Conservation (phyloP, 176 grass and related monocot species). For the Luzula sylvatica region DNA sequence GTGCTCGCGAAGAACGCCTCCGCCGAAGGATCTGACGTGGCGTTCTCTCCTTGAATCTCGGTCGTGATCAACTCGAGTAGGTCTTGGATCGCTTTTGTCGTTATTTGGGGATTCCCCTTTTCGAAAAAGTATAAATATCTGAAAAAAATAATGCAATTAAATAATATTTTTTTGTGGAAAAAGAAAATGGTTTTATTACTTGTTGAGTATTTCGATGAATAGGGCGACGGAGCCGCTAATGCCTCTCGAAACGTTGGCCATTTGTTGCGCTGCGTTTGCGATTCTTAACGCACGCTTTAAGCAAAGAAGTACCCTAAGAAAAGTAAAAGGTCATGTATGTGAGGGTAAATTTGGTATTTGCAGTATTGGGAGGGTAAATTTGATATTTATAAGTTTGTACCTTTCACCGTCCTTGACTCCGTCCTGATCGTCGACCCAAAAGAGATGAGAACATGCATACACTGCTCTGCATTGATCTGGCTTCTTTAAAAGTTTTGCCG, state of each 20-base stretch:
- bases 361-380: not conserved
- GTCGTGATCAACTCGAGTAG: conserved; percentile 86
- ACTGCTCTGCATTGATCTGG: conserved; percentile 95
- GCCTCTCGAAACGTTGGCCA: conserved; percentile 77
- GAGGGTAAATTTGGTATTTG: too few relatives aligned
- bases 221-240: conserved; percentile 62
- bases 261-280: conserved; percentile 91
- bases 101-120: conserved; percentile 93
- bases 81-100: conserved; percentile 74
- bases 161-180: not conserved
- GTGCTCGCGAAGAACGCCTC: conserved; percentile 94
- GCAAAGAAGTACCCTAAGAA: conserved; percentile 89
- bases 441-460: conserved; percentile 98
- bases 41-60: conserved; percentile 70
- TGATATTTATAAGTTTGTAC: conserved; percentile 20
- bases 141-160: conserved; percentile 6
- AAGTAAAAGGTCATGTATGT: too few relatives aligned
- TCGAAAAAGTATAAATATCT: conserved; percentile 99
- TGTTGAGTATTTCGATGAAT: conserved; percentile 99
- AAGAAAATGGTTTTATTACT: conserved; percentile 45
- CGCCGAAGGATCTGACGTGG: conserved; percentile 39
- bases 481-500: conserved; percentile 97
- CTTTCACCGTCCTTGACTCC: conserved; percentile 98
- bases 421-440: conserved; percentile 97
- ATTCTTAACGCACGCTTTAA: conserved; percentile 98